Evolutionary conservation across 1,139 yeast genomes (phyloP).

Genomic region (Diutina catenulata): DNA sequence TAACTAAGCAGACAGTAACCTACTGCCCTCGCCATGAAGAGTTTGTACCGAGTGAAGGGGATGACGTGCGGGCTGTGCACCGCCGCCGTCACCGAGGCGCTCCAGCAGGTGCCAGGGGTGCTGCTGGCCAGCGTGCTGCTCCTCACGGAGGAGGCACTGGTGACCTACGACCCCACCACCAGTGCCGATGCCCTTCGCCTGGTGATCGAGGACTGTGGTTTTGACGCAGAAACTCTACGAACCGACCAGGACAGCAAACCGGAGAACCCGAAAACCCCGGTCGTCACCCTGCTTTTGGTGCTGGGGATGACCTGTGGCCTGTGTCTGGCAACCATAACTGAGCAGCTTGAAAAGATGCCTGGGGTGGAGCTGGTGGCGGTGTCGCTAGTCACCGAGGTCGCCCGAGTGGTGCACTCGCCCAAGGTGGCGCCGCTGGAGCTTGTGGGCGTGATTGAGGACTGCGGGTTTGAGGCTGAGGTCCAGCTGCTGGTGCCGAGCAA

Average conservation of each 20-base stretch:
- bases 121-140: conserved; percentile 47
- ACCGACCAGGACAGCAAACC: not conserved
- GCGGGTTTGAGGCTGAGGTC: conserved; percentile 24
- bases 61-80: conserved; percentile 89
- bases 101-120: conserved; percentile 39
- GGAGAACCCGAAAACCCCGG: not conserved
- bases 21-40: conserved; percentile 3
- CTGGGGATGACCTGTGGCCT: conserved; percentile 31
- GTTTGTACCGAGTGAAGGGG: conserved; percentile 38
- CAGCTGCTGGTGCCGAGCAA: not conserved
- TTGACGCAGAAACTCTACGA: conserved; percentile 32
- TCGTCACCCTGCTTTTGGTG: conserved; percentile 7
- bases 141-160: conserved; percentile 60
- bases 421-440: conserved; percentile 7
- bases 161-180: conserved; percentile 30
- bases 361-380: conserved; percentile 20
- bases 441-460: conserved; percentile 17
- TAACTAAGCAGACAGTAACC: too few species aligned
- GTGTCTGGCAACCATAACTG: conserved; percentile 21
- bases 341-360: conserved; percentile 12
- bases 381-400: conserved; percentile 28
- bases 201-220: conserved; percentile 65
- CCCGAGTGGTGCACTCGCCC: conserved; percentile 15
- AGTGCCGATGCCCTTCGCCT: conserved; percentile 26
- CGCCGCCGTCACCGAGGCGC: conserved; percentile 45